Evolutionary conservation across 2,329 filamentous ascomycete genomes (phyloP).

Genomic region (Fusarium tjaetaba): DNA sequence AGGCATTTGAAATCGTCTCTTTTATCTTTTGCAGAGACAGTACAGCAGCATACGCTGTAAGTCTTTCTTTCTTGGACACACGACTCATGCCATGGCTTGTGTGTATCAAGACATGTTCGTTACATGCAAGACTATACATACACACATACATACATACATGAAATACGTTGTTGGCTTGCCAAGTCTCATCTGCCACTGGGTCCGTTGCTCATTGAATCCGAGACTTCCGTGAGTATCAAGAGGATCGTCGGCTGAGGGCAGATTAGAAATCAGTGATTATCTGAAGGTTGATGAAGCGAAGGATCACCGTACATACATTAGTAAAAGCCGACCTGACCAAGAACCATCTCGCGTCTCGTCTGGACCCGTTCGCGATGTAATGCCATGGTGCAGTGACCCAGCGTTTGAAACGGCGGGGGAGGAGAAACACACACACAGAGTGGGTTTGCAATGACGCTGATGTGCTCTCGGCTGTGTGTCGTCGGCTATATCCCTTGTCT

Average conservation of each 20-base stretch:
- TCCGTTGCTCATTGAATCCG: not conserved
- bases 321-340: slow-evolving; percentile 14
- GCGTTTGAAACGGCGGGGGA: slow-evolving; percentile 38
- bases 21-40: not conserved
- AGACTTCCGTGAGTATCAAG: not conserved
- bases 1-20: not conserved
- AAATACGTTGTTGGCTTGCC: not conserved
- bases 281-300: slow-evolving; percentile 13
- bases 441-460: slow-evolving; percentile 11
- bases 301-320: slow-evolving; percentile 21
- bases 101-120: not conserved
- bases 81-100: slow-evolving; percentile 11
- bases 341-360: not conserved
- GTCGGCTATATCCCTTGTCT: slow-evolving; percentile 13
- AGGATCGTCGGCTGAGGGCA: not conserved
- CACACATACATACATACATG: not conserved
- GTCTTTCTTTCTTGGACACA: not conserved
- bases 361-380: slow-evolving; percentile 17
- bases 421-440: slow-evolving; percentile 1
- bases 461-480: slow-evolving; percentile 12
- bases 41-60: not conserved
- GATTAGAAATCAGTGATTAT: slow-evolving; percentile 4
- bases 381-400: slow-evolving; percentile 15
- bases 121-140: not conserved
- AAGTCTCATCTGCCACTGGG: not conserved